phyloP scores from a whole-genome alignment of 2,329 filamentous ascomycete species.

The Elsinoe fawcettii region DNA sequence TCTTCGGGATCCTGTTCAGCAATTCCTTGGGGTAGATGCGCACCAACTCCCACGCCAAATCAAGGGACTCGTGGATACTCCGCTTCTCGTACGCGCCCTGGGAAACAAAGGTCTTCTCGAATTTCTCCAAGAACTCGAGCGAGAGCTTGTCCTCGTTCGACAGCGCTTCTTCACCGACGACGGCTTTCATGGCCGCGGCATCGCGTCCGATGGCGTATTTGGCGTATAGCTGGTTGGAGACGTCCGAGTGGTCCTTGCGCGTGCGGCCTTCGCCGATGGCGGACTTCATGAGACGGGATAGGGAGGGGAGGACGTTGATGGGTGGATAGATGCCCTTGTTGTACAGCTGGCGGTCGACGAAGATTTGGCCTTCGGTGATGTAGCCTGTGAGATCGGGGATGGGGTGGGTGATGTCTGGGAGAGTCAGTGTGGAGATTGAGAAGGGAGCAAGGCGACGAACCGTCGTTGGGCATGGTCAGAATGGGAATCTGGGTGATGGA shows the following conservation, averaged over 20 bases:
- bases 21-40: slow-evolving; percentile 97
- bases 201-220: slow-evolving; percentile 99
- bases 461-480: slow-evolving; percentile 98
- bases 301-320: slow-evolving; percentile 95
- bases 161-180: slow-evolving; percentile 95
- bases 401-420: slow-evolving; percentile 83
- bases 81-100: slow-evolving; percentile 90
- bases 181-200: slow-evolving; percentile 96
- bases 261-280: slow-evolving; percentile 97
- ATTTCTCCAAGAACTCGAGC: slow-evolving; percentile 96
- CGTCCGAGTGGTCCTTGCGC: slow-evolving; percentile 92
- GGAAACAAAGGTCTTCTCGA: slow-evolving; percentile 88
- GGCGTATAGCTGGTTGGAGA: slow-evolving; percentile 98
- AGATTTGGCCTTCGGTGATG: slow-evolving; percentile 98
- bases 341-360: slow-evolving; percentile 83
- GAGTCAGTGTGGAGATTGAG: slow-evolving; percentile 16
- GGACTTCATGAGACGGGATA: slow-evolving; percentile 99
- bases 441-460: slow-evolving; percentile 31
- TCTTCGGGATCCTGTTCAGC: slow-evolving; percentile 68
- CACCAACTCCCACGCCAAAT: slow-evolving; percentile 91
- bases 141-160: slow-evolving; percentile 96
- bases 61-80: slow-evolving; percentile 85
- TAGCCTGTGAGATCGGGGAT: slow-evolving; percentile 98
- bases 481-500: slow-evolving; percentile 99
- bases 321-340: slow-evolving; percentile 98